Percentiles rank a stretch among this genome's conserved stretches.
phyloP scores from a whole-genome alignment of 176 grass and related monocot genomes.

The Carex pumila region DNA sequence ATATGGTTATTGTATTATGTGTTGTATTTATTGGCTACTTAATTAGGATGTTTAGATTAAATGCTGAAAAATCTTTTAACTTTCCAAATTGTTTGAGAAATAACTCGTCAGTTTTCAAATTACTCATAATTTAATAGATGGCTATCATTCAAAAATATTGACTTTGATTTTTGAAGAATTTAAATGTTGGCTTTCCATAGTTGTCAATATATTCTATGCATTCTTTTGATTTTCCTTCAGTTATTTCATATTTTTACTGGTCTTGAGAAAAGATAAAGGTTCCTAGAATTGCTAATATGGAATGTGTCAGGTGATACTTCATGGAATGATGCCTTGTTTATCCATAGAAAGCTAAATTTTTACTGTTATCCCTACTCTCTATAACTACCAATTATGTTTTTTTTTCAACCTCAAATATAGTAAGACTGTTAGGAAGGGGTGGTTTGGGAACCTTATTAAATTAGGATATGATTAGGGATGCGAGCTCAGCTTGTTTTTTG shows the following conservation, averaged over 20 bases:
- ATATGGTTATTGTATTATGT: too few species aligned
- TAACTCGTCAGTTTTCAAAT: background rate
- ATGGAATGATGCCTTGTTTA: background rate
- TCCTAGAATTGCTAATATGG: background rate
- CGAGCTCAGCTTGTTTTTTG: background rate
- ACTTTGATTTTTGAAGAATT: background rate
- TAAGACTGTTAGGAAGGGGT: background rate
- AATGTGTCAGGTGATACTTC: background rate
- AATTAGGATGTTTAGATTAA: background rate
- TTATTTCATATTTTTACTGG: background rate
- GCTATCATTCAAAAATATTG: background rate
- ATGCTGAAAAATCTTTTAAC: background rate
- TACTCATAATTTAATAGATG: background rate
- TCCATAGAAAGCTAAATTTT: background rate
- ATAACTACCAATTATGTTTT: too few species aligned
- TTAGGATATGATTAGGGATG: background rate
- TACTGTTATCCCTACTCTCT: background rate
- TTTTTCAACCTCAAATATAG: background rate
- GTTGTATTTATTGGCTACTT: too few species aligned
- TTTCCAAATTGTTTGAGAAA: background rate
- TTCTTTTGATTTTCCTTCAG: background rate
- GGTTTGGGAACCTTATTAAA: background rate
- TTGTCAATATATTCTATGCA: background rate
- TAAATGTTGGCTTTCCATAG: background rate
- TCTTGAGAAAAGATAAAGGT: background rate